Base-by-base conservation (phyloP, 75 land plant genomes). In the Isoetes taiwanensis region DNA sequence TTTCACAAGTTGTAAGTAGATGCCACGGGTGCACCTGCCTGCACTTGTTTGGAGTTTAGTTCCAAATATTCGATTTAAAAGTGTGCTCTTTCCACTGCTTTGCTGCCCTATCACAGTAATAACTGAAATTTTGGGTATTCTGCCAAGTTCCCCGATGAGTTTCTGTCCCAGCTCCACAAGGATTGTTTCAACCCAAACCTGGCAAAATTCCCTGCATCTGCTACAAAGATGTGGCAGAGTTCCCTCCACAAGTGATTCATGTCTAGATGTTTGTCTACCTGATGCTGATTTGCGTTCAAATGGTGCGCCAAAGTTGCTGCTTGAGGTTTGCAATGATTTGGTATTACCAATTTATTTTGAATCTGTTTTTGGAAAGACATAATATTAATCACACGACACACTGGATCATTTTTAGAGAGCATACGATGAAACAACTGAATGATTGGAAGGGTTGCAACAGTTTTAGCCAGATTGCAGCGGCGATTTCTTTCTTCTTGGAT, bases 181-280 rank as follows among this genome's bases (percentile, higher is more conserved):
- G 17, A 59, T 29, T 2, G 17, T 39, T 3, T 59, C 59, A 10
- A 57, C 59, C 61, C 61, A 38, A 28, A 38, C 9, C 25, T 59
- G 25, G 61, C 43, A 38, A 59, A 17, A 59, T 62, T 48, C 24
- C 0, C 2, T 2, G 56, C 39, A 32, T 62, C 34, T 31, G 64
- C 64, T 20, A 28, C 64, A 50, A 41, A 62, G 31, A 62, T 62
- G 32, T 62, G 64, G 20, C 56, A 27, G 24, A 62, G 19, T 25
- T 62, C 64, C 21, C 64, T 46, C 64, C 64, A 62, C 4, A 50
- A 56, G 35, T 62, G 43, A 34, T 62, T 56, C 34, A 62, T 27
- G 4, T 38, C 34, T 6, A 48, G 0, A n/a, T 33, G 48, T 31
- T 62, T 30, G 2, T 50, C 64, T 27, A 62, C 64, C 48, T 62